Conservation (phyloP, 2,329 filamentous ascomycete species). For the Knufia petricola region DNA sequence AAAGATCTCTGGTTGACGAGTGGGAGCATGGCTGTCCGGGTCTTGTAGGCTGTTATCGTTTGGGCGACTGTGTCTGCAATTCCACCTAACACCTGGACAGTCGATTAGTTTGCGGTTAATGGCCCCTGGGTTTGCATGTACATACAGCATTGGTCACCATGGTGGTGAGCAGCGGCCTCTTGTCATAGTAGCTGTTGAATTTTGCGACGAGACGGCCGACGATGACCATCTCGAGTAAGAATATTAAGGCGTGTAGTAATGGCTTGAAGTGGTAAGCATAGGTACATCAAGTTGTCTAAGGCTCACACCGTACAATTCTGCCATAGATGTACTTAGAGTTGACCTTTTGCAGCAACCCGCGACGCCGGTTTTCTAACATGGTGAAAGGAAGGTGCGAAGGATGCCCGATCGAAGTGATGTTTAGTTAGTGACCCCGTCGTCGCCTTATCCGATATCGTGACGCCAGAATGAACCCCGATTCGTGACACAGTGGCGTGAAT, state of each 20-base stretch:
- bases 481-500: background rate
- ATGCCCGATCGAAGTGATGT: background rate
- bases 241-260: slow-evolving; percentile 72
- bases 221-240: slow-evolving; percentile 81
- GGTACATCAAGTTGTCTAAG: background rate
- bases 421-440: slow-evolving; percentile 1
- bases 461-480: slow-evolving; percentile 1
- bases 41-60: slow-evolving; percentile 66
- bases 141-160: slow-evolving; percentile 95
- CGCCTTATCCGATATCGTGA: background rate
- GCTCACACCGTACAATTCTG: slow-evolving; percentile 20
- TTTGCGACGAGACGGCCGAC: slow-evolving; percentile 71
- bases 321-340: slow-evolving; percentile 38
- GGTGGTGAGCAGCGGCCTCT: slow-evolving; percentile 88
- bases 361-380: slow-evolving; percentile 34
- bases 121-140: slow-evolving; percentile 4
- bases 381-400: slow-evolving; percentile 16
- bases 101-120: slow-evolving; percentile 5
- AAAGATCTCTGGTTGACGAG: slow-evolving; percentile 45
- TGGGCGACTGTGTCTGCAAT: slow-evolving; percentile 95
- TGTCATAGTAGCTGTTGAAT: slow-evolving; percentile 90
- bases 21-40: slow-evolving; percentile 50
- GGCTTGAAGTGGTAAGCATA: slow-evolving; percentile 48
- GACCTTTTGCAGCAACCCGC: slow-evolving; percentile 35
- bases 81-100: slow-evolving; percentile 65